A percentile compares a stretch with the other conserved stretches of the same genome.
Evolutionary conservation across 2,329 filamentous ascomycete genomes (phyloP).

Genomic region (Amesomyces nigricolor): DNA sequence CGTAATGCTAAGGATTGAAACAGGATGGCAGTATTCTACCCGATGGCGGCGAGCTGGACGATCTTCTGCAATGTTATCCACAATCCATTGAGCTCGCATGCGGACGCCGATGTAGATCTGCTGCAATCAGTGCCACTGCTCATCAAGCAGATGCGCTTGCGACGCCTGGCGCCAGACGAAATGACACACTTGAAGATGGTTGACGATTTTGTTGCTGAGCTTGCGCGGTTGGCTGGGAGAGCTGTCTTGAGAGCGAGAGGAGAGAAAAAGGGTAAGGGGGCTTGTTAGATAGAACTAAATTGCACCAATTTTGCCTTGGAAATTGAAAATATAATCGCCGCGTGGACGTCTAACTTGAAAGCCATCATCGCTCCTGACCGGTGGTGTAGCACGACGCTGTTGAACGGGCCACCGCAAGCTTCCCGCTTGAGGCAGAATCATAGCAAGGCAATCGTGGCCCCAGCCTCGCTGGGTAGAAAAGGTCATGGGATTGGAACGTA

Average conservation of each 20-base stretch:
- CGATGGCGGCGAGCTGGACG: slow-evolving; percentile 47
- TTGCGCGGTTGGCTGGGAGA: slow-evolving; percentile 20
- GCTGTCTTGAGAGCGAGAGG: slow-evolving; percentile 6
- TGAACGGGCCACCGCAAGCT: too few relatives aligned
- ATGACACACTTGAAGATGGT: slow-evolving; percentile 32
- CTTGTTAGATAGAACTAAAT: too few relatives aligned
- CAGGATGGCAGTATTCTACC: slow-evolving; percentile 53
- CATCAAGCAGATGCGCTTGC: slow-evolving; percentile 29
- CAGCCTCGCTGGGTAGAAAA: too few relatives aligned
- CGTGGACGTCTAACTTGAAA: too few relatives aligned
- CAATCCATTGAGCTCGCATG: slow-evolving; percentile 40
- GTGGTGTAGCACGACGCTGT: too few relatives aligned
- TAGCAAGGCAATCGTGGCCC: too few relatives aligned
- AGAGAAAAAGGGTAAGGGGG: background rate
- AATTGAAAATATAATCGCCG: too few relatives aligned
- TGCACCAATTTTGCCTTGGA: too few relatives aligned
- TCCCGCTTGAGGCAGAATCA: too few relatives aligned
- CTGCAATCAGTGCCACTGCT: slow-evolving; percentile 39
- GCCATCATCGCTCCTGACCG: too few relatives aligned
- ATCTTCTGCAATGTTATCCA: slow-evolving; percentile 51
- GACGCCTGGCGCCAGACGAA: slow-evolving; percentile 32
- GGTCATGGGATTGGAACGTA: too few relatives aligned
- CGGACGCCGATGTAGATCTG: slow-evolving; percentile 42
- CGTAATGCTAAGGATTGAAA: too few relatives aligned
- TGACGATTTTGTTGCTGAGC: slow-evolving; percentile 36